phyloP scores from a whole-genome alignment of 371 early-diverging fungal genomes.

The Mucor racemosus region DNA sequence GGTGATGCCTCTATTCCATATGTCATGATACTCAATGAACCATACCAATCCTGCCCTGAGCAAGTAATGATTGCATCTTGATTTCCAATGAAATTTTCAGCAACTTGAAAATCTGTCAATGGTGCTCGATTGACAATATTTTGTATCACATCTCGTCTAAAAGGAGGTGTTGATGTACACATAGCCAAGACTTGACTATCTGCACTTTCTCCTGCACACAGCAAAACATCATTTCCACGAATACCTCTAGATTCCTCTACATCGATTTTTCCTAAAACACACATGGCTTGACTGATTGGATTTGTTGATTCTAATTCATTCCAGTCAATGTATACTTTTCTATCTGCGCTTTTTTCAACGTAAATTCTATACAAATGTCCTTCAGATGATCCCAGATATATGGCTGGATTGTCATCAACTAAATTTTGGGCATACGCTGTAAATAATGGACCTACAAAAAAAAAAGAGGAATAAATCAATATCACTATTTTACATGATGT shows the following conservation, averaged over 20 bases:
- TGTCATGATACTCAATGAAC: conserved; percentile 30
- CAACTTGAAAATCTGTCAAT: conserved; percentile 30
- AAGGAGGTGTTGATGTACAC: conserved; percentile 13
- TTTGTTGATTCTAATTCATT: conserved; percentile 19
- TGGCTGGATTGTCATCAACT: neutral
- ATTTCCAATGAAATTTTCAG: conserved; percentile 4
- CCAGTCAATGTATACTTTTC: conserved; percentile 21
- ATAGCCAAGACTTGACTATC: conserved; percentile 45
- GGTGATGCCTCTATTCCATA: conserved; percentile 28
- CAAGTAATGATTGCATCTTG: conserved; percentile 37
- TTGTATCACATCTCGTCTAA: conserved; percentile 23
- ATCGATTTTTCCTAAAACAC: conserved; percentile 30
- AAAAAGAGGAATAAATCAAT: neutral
- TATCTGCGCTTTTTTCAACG: conserved; percentile 7
- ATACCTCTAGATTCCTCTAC: conserved; percentile 6
- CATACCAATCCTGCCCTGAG: conserved; percentile 39
- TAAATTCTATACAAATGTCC: conserved; percentile 35
- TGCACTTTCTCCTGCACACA: conserved; percentile 46
- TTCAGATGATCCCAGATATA: conserved; percentile 43
- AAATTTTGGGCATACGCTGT: conserved; percentile 31
- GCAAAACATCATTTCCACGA: conserved; percentile 12
- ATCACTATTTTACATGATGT: too few relatives aligned
- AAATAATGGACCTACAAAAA: conserved; percentile 34
- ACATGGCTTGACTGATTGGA: conserved; percentile 40
- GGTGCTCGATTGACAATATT: conserved; percentile 43